Evolutionary conservation across 2,329 filamentous ascomycete genomes (phyloP).

Genomic region (Colletotrichum orchidophilum): DNA sequence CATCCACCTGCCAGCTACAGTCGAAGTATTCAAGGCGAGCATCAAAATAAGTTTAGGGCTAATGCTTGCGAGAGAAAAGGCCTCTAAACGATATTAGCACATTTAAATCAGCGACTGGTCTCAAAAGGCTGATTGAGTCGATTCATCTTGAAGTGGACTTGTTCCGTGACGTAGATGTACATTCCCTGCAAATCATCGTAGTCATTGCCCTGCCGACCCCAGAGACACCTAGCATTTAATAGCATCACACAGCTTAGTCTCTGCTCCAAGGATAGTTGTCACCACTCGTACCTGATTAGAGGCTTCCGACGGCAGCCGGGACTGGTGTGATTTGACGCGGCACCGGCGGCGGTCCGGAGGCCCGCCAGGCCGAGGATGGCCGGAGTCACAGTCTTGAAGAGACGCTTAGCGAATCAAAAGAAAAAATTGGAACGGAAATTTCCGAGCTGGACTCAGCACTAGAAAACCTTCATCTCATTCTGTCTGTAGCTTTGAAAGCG

Average conservation of each 20-base stretch:
- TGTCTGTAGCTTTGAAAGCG: neutral
- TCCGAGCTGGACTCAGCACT: neutral
- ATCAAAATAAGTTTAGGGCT: neutral
- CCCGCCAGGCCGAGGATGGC: neutral
- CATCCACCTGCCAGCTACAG: constrained; percentile 16
- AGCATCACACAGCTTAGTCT: constrained; percentile 19
- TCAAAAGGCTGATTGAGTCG: neutral
- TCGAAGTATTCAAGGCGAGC: neutral
- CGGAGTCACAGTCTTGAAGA: neutral
- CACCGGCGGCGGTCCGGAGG: neutral
- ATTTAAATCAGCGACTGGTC: neutral
- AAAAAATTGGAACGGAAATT: neutral
- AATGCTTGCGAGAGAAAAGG: neutral
- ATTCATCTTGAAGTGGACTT: constrained; percentile 34
- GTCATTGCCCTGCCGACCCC: constrained; percentile 1
- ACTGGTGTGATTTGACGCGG: neutral
- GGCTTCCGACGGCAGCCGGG: neutral
- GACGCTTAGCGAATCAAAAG: neutral
- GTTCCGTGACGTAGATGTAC: constrained; percentile 38
- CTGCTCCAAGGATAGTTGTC: constrained; percentile 15
- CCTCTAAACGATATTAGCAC: neutral
- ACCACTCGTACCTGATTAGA: neutral
- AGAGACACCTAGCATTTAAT: constrained; percentile 25
- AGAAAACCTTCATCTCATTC: neutral
- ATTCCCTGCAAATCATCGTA: constrained; percentile 40